Base-by-base conservation (phyloP, 179 eudicot species). In the Spergularia azorica region DNA sequence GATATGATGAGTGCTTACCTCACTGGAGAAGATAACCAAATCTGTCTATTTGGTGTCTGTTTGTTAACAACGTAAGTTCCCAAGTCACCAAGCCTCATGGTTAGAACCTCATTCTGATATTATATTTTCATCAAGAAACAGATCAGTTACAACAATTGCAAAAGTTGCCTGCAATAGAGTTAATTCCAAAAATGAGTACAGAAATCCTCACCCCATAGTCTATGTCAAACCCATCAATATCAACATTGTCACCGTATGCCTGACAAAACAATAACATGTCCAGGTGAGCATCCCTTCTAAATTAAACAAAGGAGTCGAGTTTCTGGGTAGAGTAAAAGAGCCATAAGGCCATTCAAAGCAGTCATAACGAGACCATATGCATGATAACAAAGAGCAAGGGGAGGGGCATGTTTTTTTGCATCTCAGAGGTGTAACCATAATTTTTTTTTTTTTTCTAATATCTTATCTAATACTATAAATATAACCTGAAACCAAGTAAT, bases 61-160 rank as follows among this genome's bases (percentile, higher is more conserved):
- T 95, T 95, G 90, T 95, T 93, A 76, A 95, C 80, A 63, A 95
- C 99, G 64, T 91, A 95, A 50, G 99, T 93, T 72, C 99, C 97
- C 80, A 87, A 77, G 76, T 55, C 71, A 59, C 99, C 99, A 46
- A 95, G 97, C 80, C 83, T 91, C 82, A 93, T 77, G 26, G 97
- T 95, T 79, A 95, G 85, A 17, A 95, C 99, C 82, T 91, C 90
- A 79, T 91, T 91, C 99, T 93, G 90, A 82, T 79, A 63, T 82
- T 3, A 75, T 52, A 13, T 5, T 63, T 73, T 14, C 26, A 9
- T 48, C 43, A 56, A 50, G 72, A 65, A 56, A 32, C 14, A 55
- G 12, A 55, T 15, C 26, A 14, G 9, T 46, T 46, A 18, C 5
- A 14, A 55, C 12, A 41, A 14, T 18, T 48, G 52, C n/a, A 57